A percentile compares a stretch with the other conserved stretches of the same genome.
phyloP scores from a whole-genome alignment of 257 asterid genomes.

The Paraleonurus japonicus region DNA sequence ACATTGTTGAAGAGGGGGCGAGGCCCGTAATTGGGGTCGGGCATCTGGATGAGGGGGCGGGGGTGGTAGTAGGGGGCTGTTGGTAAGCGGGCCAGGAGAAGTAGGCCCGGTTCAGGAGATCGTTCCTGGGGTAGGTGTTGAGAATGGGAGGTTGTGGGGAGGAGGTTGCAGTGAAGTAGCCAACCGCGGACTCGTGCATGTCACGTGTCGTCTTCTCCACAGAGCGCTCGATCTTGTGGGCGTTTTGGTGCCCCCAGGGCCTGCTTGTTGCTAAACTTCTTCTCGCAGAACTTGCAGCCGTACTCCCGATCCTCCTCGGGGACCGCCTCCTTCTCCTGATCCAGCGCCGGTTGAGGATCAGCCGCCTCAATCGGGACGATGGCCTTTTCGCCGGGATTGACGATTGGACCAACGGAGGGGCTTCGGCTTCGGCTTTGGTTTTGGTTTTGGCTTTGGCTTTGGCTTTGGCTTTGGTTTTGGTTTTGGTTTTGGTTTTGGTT shows the following conservation, averaged over 20 bases:
- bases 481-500: too few relatives aligned
- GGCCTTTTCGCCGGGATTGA: background rate
- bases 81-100: background rate
- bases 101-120: background rate
- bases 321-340: too few relatives aligned
- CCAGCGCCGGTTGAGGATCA: background rate
- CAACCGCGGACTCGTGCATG: background rate
- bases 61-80: too few relatives aligned
- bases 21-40: too few relatives aligned
- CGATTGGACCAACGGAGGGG: background rate
- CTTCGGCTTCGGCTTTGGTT: background rate
- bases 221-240: conserved; percentile 18
- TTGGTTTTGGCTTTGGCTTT: too few relatives aligned
- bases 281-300: conserved; percentile 4
- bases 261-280: conserved; percentile 20
- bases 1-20: too few relatives aligned
- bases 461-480: too few relatives aligned
- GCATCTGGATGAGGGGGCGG: too few relatives aligned
- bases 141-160: background rate
- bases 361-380: background rate
- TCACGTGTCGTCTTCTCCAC: background rate
- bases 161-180: background rate
- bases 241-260: conserved; percentile 23
- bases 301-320: background rate
- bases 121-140: background rate